Conservation (phyloP, 257 asterid genomes). For the Dorcoceras hygrometricum region DNA sequence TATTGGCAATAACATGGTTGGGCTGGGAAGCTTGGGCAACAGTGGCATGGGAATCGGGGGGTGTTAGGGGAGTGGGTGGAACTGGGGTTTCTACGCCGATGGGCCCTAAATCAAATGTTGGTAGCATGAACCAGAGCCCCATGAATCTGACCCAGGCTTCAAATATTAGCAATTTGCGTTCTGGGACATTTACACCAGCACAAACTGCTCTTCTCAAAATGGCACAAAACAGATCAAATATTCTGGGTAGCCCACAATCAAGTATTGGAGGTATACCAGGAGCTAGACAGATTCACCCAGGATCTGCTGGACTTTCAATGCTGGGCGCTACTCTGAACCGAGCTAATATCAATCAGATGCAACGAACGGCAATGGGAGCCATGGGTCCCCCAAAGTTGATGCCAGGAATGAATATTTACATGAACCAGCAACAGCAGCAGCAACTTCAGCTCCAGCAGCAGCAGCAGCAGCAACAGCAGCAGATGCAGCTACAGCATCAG, state of each 20-base stretch:
- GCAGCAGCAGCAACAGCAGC: conserved; percentile 33
- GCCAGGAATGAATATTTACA: conserved; percentile 58
- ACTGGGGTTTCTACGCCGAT: conserved; percentile 66
- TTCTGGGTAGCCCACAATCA: conserved; percentile 56
- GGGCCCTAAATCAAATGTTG: conserved; percentile 64
- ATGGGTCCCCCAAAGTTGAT: conserved; percentile 91
- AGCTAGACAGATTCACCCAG: conserved; percentile 69
- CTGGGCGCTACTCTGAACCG: conserved; percentile 57
- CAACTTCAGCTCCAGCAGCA: conserved; percentile 34
- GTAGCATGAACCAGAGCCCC: conserved; percentile 58
- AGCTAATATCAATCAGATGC: conserved; percentile 66
- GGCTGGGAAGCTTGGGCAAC: conserved; percentile 66
- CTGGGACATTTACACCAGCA: conserved; percentile 43
- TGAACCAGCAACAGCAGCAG: conserved; percentile 64
- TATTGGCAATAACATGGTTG: conserved; percentile 66
- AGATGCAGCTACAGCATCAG: conserved; percentile 31
- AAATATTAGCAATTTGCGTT: conserved; percentile 48
- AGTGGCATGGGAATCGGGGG: conserved; percentile 68
- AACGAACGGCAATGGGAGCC: conserved; percentile 59
- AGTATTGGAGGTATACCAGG: conserved; percentile 57
- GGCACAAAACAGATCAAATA: conserved; percentile 45
- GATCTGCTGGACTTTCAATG: conserved; percentile 63
- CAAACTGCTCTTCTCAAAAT: conserved; percentile 52
- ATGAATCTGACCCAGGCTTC: conserved; percentile 59
- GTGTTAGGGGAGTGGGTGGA: conserved; percentile 69